Base-by-base conservation (phyloP, 805 yeast species). In the Saccharomycopsis selenospora region DNA sequence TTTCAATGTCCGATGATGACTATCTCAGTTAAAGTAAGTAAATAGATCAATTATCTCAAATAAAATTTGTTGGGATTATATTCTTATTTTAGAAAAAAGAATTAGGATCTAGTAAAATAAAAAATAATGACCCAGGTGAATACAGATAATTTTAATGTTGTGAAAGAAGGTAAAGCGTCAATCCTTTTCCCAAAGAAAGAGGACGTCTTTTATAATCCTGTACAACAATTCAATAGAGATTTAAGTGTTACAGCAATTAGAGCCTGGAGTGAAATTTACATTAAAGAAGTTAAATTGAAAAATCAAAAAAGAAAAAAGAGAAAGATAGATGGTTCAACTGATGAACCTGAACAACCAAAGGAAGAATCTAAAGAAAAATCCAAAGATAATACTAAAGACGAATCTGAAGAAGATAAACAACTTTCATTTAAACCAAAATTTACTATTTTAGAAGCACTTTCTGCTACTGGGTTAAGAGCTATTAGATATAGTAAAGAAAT, bases 211-310 rank as follows among this genome's bases (percentile, higher is more conserved):
- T 93, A 93, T 66, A 93, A 93, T 62, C 97, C 95, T 7, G 85
- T 93, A 48, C 99, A 93, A 66, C 98, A 91, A 66, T 93, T 89
- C 67, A 93, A 93, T 65, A 76, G 99, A 58, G 99, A 93, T 62
- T 67, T 93, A 43, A 84, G 95, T 56, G 84, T 87, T 4, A 69
- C 83, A 57, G 89, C 87, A 6, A 90, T 93, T 52, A 76, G 80
- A 49, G 95, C 98, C 0, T 93, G 95, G 91, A 73, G 82, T 36
- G 79, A 82, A 48, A 57, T 83, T 29, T 81, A 78, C 53, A 65
- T 71, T 17, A 73, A 66, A 36, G 53, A 46, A 24, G 45, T 46
- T 20, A 63, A 62, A 46, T 48, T 56, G 22, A 57, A 50, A 25
- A 50, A 45, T 48, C 59, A 55, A 44, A 53, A 60, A 24, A 62